These are phyloP conservation scores for Henckelia pumila DNA, from an alignment of 257 asterid genomes.

Conservation along the genomic window DNA sequence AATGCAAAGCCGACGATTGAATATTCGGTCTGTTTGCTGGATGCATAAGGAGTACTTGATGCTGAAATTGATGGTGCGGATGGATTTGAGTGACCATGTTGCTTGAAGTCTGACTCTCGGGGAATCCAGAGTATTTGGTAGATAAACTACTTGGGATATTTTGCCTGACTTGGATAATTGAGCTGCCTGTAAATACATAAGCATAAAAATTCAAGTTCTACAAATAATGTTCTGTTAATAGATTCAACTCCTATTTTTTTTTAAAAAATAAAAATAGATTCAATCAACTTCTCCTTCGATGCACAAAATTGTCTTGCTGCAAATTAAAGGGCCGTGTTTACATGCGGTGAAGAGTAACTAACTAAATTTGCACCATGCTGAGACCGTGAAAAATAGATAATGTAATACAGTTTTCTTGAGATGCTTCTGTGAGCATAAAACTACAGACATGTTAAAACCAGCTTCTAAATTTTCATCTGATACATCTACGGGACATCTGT, in stretches of 20 bases:
- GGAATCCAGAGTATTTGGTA: neutral
- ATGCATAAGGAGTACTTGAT: constrained; percentile 22
- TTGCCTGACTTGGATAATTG: constrained; percentile 2
- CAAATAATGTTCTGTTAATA: neutral
- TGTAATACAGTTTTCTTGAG: neutral
- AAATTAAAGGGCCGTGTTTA: neutral
- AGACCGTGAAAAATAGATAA: neutral
- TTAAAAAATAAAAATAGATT: too few species aligned
- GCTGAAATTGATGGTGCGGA: constrained; percentile 18
- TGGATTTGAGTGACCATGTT: constrained; percentile 15
- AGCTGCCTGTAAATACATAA: constrained; percentile 19
- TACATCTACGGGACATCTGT: neutral
- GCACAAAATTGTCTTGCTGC: neutral
- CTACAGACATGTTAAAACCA: neutral
- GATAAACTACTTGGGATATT: neutral
- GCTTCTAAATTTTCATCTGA: neutral
- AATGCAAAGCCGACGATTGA: constrained; percentile 17
- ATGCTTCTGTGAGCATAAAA: neutral
- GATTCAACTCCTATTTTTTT: too few species aligned
- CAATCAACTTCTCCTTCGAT: constrained; percentile 2
- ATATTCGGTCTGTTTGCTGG: constrained; percentile 16
- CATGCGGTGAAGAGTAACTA: neutral
- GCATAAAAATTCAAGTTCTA: neutral
- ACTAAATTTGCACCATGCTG: neutral
- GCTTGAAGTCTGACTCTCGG: constrained; percentile 15